Evolutionary conservation across 306 rosid species (phyloP).

Genomic region (Casuarina cunninghamiana): DNA sequence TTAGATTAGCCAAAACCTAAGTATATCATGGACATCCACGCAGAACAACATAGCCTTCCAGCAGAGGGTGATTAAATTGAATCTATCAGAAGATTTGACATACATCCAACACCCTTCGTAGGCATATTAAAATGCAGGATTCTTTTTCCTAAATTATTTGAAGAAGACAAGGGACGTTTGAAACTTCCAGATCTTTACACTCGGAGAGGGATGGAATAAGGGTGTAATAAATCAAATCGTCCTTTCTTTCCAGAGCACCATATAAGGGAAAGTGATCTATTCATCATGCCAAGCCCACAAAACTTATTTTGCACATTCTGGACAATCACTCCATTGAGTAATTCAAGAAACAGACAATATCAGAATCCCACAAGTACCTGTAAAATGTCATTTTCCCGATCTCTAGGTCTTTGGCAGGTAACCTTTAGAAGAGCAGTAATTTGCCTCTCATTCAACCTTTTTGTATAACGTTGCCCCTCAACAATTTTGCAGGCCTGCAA

Average conservation of each 20-base stretch:
- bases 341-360: slow-evolving; percentile 1
- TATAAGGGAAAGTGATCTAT: background rate
- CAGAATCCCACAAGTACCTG: slow-evolving; percentile 45
- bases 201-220: background rate
- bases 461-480: slow-evolving; percentile 92
- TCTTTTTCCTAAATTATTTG: background rate
- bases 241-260: background rate
- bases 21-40: background rate
- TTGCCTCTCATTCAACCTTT: slow-evolving; percentile 93
- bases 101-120: background rate
- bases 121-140: background rate
- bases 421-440: slow-evolving; percentile 87
- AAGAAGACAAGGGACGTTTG: background rate
- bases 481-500: slow-evolving; percentile 97
- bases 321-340: background rate
- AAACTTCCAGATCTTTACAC: background rate
- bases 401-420: slow-evolving; percentile 97
- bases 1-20: background rate
- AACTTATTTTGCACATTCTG: background rate
- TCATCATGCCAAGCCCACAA: background rate
- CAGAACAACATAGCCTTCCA: slow-evolving; percentile 3
- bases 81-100: background rate
- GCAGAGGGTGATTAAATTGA: slow-evolving; percentile 6
- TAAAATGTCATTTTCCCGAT: slow-evolving; percentile 88
- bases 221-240: background rate